A percentile compares a stretch with the other conserved stretches of the same genome.
Evolutionary conservation across 768 basidiomycete species (phyloP).

Genomic region (Tylopilus cervinicoccineus): DNA sequence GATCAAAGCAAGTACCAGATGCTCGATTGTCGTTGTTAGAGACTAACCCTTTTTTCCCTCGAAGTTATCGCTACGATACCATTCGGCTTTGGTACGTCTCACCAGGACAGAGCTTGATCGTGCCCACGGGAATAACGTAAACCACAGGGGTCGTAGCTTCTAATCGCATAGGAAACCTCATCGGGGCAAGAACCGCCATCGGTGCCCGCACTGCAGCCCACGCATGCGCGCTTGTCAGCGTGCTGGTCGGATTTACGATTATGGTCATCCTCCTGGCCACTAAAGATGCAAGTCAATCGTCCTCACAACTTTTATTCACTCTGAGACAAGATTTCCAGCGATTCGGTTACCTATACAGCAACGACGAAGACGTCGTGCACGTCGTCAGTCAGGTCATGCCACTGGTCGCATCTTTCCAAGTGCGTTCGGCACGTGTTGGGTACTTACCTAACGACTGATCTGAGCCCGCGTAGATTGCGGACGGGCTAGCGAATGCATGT

Average conservation of each 20-base stretch:
- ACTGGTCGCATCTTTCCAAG: constrained; percentile 53
- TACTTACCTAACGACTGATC: not conserved
- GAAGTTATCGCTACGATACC: constrained; percentile 70
- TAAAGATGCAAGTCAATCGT: constrained; percentile 45
- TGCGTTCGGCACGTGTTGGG: constrained; percentile 7
- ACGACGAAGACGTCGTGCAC: constrained; percentile 50
- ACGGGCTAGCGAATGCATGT: constrained; percentile 50
- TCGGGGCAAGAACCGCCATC: constrained; percentile 51
- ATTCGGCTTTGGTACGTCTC: constrained; percentile 55
- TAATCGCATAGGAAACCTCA: constrained; percentile 67
- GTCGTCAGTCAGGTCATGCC: constrained; percentile 51
- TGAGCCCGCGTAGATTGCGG: constrained; percentile 38
- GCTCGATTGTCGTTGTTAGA: not conserved
- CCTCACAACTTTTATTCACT: not conserved
- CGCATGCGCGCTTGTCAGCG: constrained; percentile 59
- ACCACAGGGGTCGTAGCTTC: constrained; percentile 65
- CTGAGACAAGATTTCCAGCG: constrained; percentile 29
- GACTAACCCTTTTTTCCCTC: not conserved
- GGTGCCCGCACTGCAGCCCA: constrained; percentile 59
- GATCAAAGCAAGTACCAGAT: constrained; percentile 54
- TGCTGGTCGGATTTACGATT: constrained; percentile 52
- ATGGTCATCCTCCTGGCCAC: constrained; percentile 56
- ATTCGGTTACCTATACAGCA: constrained; percentile 67
- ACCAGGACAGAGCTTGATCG: not conserved
- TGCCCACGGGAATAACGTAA: not conserved